These are phyloP conservation scores for Haemoproteus tartakovskyi DNA, from an alignment of 169 alveolate genomes.

Conservation along the genomic window DNA sequence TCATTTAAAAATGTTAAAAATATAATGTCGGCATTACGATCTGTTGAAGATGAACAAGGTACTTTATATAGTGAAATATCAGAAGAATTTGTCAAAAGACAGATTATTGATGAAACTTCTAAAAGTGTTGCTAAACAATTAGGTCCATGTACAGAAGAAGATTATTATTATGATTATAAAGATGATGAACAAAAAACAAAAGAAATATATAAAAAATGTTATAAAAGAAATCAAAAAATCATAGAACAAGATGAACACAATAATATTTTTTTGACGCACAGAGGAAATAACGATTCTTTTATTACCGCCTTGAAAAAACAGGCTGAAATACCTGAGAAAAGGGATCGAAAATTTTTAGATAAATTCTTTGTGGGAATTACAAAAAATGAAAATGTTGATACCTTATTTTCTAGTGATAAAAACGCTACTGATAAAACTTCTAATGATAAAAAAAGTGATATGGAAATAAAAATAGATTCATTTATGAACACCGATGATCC, in stretches of 20 bases:
- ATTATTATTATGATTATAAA: too few relatives aligned
- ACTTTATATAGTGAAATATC: conserved; percentile 64
- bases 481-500: too few relatives aligned
- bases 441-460: too few relatives aligned
- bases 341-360: conserved; percentile 42
- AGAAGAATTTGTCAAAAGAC: conserved; percentile 64
- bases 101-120: conserved; percentile 41
- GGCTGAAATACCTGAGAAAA: conserved; percentile 39
- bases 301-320: not conserved
- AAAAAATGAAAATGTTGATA: conserved; percentile 45
- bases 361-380: conserved; percentile 64
- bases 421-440: conserved; percentile 45
- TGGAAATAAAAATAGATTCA: too few relatives aligned
- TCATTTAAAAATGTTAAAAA: conserved; percentile 60
- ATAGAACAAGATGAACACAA: conserved; percentile 31
- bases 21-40: conserved; percentile 38
- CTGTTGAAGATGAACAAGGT: conserved; percentile 63
- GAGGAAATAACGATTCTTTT: not conserved
- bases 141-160: not conserved
- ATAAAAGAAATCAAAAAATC: conserved; percentile 15
- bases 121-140: not conserved
- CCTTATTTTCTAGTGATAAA: conserved; percentile 44
- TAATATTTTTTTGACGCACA: conserved; percentile 3
- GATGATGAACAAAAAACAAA: not conserved
- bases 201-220: conserved; percentile 3